Evolutionary conservation across 768 basidiomycete species (phyloP).

Genomic region (Calocera viscosa): DNA sequence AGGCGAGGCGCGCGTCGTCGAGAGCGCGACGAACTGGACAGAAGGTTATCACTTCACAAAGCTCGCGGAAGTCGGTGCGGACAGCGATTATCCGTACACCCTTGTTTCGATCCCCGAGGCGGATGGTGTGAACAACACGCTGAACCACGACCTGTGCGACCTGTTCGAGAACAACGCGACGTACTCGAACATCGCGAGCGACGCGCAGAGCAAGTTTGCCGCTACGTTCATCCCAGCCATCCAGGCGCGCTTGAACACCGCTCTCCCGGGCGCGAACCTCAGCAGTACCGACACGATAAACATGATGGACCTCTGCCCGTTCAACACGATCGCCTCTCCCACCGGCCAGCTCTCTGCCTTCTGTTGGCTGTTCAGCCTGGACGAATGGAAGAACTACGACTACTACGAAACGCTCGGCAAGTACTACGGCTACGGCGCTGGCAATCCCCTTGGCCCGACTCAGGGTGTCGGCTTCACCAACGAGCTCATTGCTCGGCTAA

Average conservation of each 20-base stretch:
- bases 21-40: constrained; percentile 59
- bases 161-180: constrained; percentile 9
- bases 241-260: constrained; percentile 44
- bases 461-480: constrained; percentile 82
- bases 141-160: constrained; percentile 50
- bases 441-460: constrained; percentile 54
- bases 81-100: constrained; percentile 31
- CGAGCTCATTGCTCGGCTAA: constrained; percentile 75
- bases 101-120: constrained; percentile 2
- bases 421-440: constrained; percentile 56
- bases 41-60: constrained; percentile 36
- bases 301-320: constrained; percentile 65
- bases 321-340: constrained; percentile 48
- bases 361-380: constrained; percentile 53
- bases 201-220: constrained; percentile 36
- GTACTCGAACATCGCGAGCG: background rate
- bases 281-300: constrained; percentile 40
- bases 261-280: constrained; percentile 52
- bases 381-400: constrained; percentile 56
- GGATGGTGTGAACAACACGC: constrained; percentile 42
- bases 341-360: constrained; percentile 44
- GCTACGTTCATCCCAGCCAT: constrained; percentile 43
- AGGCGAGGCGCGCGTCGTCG: constrained; percentile 45
- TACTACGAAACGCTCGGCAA: constrained; percentile 63
- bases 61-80: constrained; percentile 43